Conservation (phyloP, 73 alveolate genomes). For the Symbiodinium natans region DNA sequence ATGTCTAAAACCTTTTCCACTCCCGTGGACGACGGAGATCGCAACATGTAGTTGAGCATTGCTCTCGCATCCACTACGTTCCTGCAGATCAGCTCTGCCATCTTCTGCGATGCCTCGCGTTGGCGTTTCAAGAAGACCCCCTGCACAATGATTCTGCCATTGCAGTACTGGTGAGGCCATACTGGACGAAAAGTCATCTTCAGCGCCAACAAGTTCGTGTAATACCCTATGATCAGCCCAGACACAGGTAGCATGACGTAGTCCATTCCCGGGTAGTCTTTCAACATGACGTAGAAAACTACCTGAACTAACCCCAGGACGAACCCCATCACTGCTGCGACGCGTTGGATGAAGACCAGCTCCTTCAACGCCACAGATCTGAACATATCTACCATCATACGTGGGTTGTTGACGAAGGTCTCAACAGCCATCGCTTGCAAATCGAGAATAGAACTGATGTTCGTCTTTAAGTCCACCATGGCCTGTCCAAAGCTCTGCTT, state of each 20-base stretch:
- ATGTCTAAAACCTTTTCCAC: conserved; percentile 49
- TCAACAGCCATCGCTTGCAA: conserved; percentile 71
- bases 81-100: conserved; percentile 75
- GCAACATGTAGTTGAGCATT: conserved; percentile 71
- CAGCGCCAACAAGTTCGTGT: conserved; percentile 50
- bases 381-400: conserved; percentile 88
- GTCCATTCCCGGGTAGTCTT: conserved; percentile 45
- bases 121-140: conserved; percentile 83
- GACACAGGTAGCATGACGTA: conserved; percentile 69
- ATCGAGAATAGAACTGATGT: conserved; percentile 55
- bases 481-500: conserved; percentile 55
- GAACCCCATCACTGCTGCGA: conserved; percentile 74
- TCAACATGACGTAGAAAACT: conserved; percentile 4
- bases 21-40: conserved; percentile 59
- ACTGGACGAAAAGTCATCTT: conserved; percentile 65
- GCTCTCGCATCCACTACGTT: conserved; percentile 63
- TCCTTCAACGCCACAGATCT: conserved; percentile 50
- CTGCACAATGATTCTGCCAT: conserved; percentile 51
- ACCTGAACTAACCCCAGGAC: conserved; percentile 68
- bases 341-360: conserved; percentile 41
- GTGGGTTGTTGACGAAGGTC: conserved; percentile 78
- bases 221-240: conserved; percentile 67
- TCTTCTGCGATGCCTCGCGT: conserved; percentile 67
- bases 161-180: conserved; percentile 83
- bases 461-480: conserved; percentile 33